phyloP scores from a whole-genome alignment of 1,139 yeast species.

The Taphrina wiesneri region DNA sequence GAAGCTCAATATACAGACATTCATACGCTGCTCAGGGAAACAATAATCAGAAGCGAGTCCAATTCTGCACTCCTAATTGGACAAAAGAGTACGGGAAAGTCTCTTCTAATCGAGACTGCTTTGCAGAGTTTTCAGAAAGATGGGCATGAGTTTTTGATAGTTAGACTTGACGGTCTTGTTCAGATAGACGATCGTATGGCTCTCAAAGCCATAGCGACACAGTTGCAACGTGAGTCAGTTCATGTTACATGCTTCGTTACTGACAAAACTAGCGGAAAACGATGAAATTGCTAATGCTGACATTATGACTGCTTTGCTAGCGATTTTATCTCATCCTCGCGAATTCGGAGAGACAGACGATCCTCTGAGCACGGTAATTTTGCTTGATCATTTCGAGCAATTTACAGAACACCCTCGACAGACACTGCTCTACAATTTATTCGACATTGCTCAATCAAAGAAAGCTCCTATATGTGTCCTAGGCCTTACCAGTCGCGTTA shows the following conservation, averaged over 20 bases:
- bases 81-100: conserved; percentile 76
- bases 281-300: conserved; percentile 47
- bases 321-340: conserved; percentile 49
- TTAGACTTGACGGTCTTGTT: conserved; percentile 67
- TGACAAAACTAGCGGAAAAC: conserved; percentile 18
- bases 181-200: conserved; percentile 79
- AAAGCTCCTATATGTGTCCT: conserved; percentile 75
- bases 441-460: conserved; percentile 75
- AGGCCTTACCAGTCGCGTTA: conserved; percentile 74
- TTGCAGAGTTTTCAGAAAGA: conserved; percentile 51
- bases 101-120: conserved; percentile 62
- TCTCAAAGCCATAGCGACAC: conserved; percentile 80
- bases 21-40: conserved; percentile 57
- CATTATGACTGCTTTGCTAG: conserved; percentile 55
- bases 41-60: conserved; percentile 70
- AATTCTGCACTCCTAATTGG: conserved; percentile 81
- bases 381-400: conserved; percentile 81
- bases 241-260: background rate
- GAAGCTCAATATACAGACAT: conserved; percentile 12
- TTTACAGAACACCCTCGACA: conserved; percentile 75
- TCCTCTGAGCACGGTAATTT: conserved; percentile 60
- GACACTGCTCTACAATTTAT: conserved; percentile 77
- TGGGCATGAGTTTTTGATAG: conserved; percentile 55
- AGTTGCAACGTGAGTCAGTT: conserved; percentile 59
- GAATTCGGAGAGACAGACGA: conserved; percentile 43